These are phyloP conservation scores for Pythium phragmiticola DNA, from an alignment of 352 stramenopile genomes.

Conservation along the genomic window DNA sequence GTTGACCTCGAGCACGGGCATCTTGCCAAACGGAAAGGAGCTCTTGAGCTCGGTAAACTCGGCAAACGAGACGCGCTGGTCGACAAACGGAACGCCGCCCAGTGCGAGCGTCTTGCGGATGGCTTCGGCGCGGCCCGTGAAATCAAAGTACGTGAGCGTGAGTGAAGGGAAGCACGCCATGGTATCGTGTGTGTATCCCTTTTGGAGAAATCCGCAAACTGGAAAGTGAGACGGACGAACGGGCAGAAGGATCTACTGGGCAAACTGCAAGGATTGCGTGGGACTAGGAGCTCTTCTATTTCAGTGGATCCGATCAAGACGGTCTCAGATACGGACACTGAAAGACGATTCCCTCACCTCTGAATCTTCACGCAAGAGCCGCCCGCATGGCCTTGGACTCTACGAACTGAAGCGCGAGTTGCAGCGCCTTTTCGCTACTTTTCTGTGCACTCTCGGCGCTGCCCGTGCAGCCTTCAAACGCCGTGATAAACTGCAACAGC, in stretches of 20 bases:
- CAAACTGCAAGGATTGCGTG: background rate
- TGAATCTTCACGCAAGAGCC: background rate
- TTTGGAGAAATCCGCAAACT: background rate
- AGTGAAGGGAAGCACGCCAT: conserved; percentile 4
- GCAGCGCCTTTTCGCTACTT: conserved; percentile 53
- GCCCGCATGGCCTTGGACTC: conserved; percentile 25
- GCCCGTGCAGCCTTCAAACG: conserved; percentile 63
- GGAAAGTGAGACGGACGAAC: background rate
- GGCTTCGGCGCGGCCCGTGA: conserved; percentile 33
- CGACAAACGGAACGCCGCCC: conserved; percentile 36
- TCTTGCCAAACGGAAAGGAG: conserved; percentile 30
- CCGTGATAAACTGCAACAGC: conserved; percentile 62
- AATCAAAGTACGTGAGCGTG: conserved; percentile 42
- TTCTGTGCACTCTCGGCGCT: conserved; percentile 43
- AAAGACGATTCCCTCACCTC: no score
- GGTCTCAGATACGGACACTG: no score
- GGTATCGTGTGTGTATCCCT: background rate
- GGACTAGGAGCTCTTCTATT: background rate
- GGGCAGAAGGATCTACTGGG: background rate
- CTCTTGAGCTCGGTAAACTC: conserved; percentile 25
- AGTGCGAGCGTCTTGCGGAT: conserved; percentile 27
- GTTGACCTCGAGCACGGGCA: conserved; percentile 34
- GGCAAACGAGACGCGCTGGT: conserved; percentile 26
- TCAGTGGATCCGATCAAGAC: background rate
- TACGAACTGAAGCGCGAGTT: conserved; percentile 53